These are phyloP conservation scores for Aspergillus sp. DNA, from an alignment of 2,329 filamentous ascomycete species.

Conservation along the genomic window DNA sequence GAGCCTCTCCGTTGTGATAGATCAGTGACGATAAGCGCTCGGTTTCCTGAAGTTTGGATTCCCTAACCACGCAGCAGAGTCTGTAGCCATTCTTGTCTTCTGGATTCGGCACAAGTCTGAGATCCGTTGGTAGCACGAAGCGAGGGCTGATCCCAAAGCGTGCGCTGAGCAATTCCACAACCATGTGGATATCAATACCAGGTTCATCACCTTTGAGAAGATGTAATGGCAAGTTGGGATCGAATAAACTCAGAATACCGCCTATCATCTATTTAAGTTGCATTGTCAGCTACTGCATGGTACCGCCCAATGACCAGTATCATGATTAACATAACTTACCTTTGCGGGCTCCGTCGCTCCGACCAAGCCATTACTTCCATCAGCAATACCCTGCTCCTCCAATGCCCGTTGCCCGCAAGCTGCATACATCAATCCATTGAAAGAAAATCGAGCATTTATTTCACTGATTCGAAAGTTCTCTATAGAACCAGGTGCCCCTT, in stretches of 20 bases:
- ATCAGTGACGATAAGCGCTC: neutral
- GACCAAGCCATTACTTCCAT: neutral
- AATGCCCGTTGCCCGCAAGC: conserved; percentile 15
- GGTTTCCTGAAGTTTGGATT: too few relatives aligned
- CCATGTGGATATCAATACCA: conserved; percentile 20
- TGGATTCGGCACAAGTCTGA: conserved; percentile 7
- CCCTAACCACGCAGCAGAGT: conserved; percentile 16
- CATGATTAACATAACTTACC: conserved; percentile 3
- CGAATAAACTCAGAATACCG: conserved; percentile 16
- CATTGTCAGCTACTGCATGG: neutral
- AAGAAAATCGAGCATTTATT: conserved; percentile 30
- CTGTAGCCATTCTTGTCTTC: conserved; percentile 5
- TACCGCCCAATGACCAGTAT: too few relatives aligned
- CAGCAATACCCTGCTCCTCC: neutral
- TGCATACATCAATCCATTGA: conserved; percentile 21
- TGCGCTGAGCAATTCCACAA: conserved; percentile 1
- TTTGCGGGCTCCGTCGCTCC: conserved; percentile 5
- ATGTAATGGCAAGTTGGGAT: conserved; percentile 15
- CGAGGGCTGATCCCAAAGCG: neutral
- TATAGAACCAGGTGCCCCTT: neutral
- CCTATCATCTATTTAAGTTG: neutral
- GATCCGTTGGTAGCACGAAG: conserved; percentile 14
- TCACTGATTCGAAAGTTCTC: conserved; percentile 25
- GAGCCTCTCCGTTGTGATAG: conserved; percentile 12
- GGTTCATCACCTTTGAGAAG: conserved; percentile 20